Percentiles rank a stretch among this genome's conserved stretches.
phyloP scores from a whole-genome alignment of 2,329 filamentous ascomycete genomes.

The Claviceps pazoutovae region DNA sequence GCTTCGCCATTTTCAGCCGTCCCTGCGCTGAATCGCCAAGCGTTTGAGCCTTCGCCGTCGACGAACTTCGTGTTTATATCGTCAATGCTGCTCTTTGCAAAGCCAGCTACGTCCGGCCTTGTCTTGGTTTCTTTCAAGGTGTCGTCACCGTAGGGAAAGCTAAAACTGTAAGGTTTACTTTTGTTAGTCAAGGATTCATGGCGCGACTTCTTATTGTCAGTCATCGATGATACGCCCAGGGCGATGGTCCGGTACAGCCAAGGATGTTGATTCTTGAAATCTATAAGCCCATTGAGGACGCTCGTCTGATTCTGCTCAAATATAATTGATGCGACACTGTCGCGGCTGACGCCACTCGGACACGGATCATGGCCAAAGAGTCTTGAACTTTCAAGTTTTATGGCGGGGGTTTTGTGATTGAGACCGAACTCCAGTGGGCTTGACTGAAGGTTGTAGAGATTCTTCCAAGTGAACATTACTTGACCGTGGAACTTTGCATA shows the following conservation, averaged over 20 bases:
- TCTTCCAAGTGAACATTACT: neutral
- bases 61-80: conserved; percentile 50
- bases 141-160: conserved; percentile 30
- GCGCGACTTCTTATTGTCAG: neutral
- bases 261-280: conserved; percentile 12
- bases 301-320: conserved; percentile 27
- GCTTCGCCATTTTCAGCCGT: conserved; percentile 16
- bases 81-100: conserved; percentile 38
- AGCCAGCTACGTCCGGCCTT: conserved; percentile 16
- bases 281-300: conserved; percentile 24
- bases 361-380: conserved; percentile 3
- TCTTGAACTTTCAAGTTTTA: conserved; percentile 7
- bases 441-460: conserved; percentile 7
- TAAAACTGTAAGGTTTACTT: conserved; percentile 31
- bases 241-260: neutral
- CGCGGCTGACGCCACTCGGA: conserved; percentile 20
- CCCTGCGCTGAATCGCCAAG: conserved; percentile 41
- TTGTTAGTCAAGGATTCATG: conserved; percentile 19
- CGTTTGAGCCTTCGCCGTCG: conserved; percentile 29
- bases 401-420: neutral
- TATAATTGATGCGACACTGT: conserved; percentile 15
- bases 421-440: conserved; percentile 5
- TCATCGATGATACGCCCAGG: neutral
- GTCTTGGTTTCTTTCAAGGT: conserved; percentile 19
- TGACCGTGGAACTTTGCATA: conserved; percentile 22